A percentile compares a stretch with the other conserved stretches of the same genome.
Evolutionary conservation across 106 monocot genomes (phyloP).

Genomic region (Chionographis japonica): DNA sequence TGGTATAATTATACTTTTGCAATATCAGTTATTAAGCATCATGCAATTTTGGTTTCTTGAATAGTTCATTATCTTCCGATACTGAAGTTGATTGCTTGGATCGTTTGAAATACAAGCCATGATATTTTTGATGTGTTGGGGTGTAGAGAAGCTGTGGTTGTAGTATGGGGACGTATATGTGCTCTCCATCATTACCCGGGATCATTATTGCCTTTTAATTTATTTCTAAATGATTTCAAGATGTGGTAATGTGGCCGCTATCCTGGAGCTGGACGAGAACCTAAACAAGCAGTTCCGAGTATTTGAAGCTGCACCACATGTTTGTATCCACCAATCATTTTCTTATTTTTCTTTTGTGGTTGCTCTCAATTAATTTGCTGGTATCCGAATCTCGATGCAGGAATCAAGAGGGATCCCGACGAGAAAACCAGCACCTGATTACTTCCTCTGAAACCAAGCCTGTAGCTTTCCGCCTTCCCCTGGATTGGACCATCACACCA

Average conservation of each 20-base stretch:
- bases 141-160: too few species aligned
- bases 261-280: conserved; percentile 96
- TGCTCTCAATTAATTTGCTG: neutral
- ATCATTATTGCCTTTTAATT: too few species aligned
- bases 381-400: conserved; percentile 28
- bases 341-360: neutral
- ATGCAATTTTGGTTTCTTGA: too few species aligned
- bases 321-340: conserved; percentile 18
- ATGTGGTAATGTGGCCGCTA: conserved; percentile 98
- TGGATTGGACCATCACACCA: neutral
- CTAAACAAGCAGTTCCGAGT: conserved; percentile 88
- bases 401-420: conserved; percentile 92
- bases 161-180: too few species aligned
- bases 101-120: too few species aligned
- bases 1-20: too few species aligned
- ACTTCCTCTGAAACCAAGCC: conserved; percentile 64
- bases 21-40: too few species aligned
- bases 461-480: neutral
- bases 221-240: conserved; percentile 25
- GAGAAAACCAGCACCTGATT: conserved; percentile 88
- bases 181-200: too few species aligned
- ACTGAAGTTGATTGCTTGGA: too few species aligned
- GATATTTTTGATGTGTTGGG: too few species aligned
- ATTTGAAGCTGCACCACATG: conserved; percentile 93
- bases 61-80: too few species aligned